Percentiles rank a stretch among this genome's conserved stretches.
These are phyloP conservation scores for Jamesozyma lodderae DNA, from an alignment of 805 yeast genomes.

Conservation along the genomic window DNA sequence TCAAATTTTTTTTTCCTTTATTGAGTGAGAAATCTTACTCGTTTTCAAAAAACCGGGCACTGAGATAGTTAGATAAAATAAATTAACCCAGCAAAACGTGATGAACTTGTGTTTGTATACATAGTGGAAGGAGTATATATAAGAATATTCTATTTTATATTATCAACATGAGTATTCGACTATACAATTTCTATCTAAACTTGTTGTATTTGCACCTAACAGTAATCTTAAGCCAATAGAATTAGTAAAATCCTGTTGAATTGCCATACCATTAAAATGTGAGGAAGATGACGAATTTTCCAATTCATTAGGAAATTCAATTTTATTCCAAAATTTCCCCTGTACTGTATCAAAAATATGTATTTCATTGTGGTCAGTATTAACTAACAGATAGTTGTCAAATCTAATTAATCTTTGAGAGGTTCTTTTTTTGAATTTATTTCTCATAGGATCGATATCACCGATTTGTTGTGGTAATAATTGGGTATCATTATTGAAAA, in stretches of 20 bases:
- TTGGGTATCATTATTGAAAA: constrained; percentile 5
- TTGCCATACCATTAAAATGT: constrained; percentile 18
- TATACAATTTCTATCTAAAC: constrained; percentile 1
- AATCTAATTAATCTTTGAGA: constrained; percentile 19
- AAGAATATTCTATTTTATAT: too few species aligned
- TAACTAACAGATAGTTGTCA: constrained; percentile 15
- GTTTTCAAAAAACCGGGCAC: too few species aligned
- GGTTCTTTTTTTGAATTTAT: constrained; percentile 17
- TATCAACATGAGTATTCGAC: too few species aligned
- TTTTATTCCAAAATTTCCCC: constrained; percentile 20
- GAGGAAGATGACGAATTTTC: constrained; percentile 2
- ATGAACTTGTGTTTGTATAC: too few species aligned
- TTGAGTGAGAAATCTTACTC: too few species aligned
- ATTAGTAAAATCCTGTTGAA: constrained; percentile 20
- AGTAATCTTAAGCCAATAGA: constrained; percentile 19
- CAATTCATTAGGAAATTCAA: constrained; percentile 12
- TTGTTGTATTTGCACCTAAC: constrained; percentile 11
- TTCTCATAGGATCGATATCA: constrained; percentile 17
- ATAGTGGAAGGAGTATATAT: too few species aligned
- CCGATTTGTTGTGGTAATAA: constrained; percentile 12
- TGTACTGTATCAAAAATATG: constrained; percentile 15
- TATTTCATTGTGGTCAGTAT: constrained; percentile 24
- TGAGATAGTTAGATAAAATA: too few species aligned
- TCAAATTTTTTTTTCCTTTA: neutral
- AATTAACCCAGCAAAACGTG: too few species aligned